A percentile compares a stretch with the other conserved stretches of the same genome.
Evolutionary conservation across 2,329 filamentous ascomycete species (phyloP).

Genomic region (Diplodia intermedia): DNA sequence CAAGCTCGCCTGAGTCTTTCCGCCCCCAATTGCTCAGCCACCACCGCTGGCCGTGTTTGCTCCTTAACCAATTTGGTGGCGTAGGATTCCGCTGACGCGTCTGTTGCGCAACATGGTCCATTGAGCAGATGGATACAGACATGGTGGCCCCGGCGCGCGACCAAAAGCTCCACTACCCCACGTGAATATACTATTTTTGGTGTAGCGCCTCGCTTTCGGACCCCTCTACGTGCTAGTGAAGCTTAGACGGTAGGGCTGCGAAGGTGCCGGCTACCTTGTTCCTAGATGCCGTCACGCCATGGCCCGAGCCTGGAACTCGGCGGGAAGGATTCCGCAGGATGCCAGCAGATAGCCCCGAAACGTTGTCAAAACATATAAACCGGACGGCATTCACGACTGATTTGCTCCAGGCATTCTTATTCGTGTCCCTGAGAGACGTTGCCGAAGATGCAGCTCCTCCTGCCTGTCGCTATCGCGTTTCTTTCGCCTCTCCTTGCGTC

Average conservation of each 20-base stretch:
- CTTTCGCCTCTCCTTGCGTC: neutral
- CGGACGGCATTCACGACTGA: neutral
- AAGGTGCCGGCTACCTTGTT: neutral
- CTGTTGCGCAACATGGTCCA: neutral
- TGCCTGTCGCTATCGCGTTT: neutral
- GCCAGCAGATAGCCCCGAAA: too few relatives aligned
- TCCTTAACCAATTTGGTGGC: neutral
- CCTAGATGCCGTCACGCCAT: neutral
- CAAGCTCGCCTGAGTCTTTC: neutral
- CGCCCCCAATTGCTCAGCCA: conserved; percentile 6
- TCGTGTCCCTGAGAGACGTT: neutral
- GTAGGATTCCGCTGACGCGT: neutral
- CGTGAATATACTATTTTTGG: too few relatives aligned
- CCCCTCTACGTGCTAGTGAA: too few relatives aligned
- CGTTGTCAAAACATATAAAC: neutral
- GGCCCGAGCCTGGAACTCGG: neutral
- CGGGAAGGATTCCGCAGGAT: neutral
- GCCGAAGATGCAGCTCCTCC: neutral
- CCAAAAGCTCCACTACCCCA: too few relatives aligned
- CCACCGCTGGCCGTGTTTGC: neutral
- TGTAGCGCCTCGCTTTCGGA: too few relatives aligned
- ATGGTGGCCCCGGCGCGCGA: too few relatives aligned
- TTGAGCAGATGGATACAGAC: too few relatives aligned
- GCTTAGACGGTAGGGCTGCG: too few relatives aligned
- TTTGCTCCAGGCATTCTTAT: neutral